Conservation (phyloP, 768 basidiomycete genomes). For the Kwoniella dendrophila region DNA sequence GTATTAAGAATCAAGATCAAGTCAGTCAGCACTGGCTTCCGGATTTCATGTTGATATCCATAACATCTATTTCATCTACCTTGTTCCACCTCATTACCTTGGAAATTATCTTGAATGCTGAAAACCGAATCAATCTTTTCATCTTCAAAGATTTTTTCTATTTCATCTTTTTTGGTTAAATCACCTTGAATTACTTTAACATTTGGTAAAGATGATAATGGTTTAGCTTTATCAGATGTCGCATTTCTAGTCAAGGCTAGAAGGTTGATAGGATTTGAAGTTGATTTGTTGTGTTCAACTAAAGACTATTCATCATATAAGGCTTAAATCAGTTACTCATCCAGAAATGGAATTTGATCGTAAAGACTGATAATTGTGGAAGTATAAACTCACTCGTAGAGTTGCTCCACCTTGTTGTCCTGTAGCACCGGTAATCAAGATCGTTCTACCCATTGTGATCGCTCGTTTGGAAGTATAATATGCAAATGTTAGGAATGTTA, state of each 20-base stretch:
- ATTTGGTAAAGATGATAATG: not conserved
- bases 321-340: too few relatives aligned
- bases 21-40: not conserved
- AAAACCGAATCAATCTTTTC: not conserved
- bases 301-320: too few relatives aligned
- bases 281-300: not conserved
- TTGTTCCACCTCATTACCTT: conserved; percentile 3
- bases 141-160: not conserved
- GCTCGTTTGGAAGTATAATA: too few relatives aligned
- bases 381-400: not conserved
- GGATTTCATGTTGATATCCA: not conserved
- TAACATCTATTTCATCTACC: not conserved
- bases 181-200: conserved; percentile 2
- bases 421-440: not conserved
- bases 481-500: too few relatives aligned
- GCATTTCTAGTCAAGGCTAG: not conserved
- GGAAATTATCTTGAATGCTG: conserved; percentile 3
- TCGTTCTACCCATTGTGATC: not conserved
- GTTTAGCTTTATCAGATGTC: conserved; percentile 1
- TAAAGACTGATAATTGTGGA: not conserved
- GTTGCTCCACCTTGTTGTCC: conserved; percentile 1
- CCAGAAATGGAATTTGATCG: not conserved
- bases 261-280: not conserved
- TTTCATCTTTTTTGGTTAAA: not conserved
- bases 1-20: not conserved